Base-by-base conservation (phyloP, 176 grass and related monocot genomes). In the Musa schizocarpa region DNA sequence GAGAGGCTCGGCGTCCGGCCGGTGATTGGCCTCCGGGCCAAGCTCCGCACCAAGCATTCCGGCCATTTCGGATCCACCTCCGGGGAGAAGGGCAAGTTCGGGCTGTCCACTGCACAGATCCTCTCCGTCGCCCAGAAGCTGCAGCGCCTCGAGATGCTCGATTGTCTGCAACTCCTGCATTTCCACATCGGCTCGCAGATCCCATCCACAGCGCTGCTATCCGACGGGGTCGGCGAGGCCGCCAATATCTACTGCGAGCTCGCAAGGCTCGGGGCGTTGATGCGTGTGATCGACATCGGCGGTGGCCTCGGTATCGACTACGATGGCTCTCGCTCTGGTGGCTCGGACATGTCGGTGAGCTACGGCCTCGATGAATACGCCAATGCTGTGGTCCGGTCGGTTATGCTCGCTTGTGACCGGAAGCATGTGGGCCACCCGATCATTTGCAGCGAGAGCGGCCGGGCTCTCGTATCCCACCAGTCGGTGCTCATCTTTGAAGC, bases 141-240 rank as follows among this genome's bases (percentile, higher is more conserved):
- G 11, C 50, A 72, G 50, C 70, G 70, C 9, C 50, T 25, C 9
- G 49, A 52, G 70, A 72, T 72, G 70, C 70, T 72, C 50, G 70
- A 72, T 24, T 72, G 70, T 10, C 70, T 72, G n/a, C 70, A 72
- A 9, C 70, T 72, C 50, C 70, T 72, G 50, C 70, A 72, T 24
- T 72, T 53, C n/a, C 70, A 73, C 21, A 73, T 73, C 71, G 71
- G 71, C 19, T 73, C 71, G 50, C 71, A 73, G 52, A 73, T 73
- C 43, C 71, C 71, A n/a, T 73, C 71, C 9, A 73, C 71, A 12
- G 50, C 50, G 22, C 52, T 73, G 11, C 71, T 73, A 11, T 53
- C 50, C 3, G 71, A 73, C 11, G 71, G 71, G 21, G 52, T 73
- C 2, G 71, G 71, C 51, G 71, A 73, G 71, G 71, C 71, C 51